Evolutionary conservation across 1,139 yeast species (phyloP), one percentile per base, ranked within the genome.

Genomic region (Diutina ranongensis): DNA sequence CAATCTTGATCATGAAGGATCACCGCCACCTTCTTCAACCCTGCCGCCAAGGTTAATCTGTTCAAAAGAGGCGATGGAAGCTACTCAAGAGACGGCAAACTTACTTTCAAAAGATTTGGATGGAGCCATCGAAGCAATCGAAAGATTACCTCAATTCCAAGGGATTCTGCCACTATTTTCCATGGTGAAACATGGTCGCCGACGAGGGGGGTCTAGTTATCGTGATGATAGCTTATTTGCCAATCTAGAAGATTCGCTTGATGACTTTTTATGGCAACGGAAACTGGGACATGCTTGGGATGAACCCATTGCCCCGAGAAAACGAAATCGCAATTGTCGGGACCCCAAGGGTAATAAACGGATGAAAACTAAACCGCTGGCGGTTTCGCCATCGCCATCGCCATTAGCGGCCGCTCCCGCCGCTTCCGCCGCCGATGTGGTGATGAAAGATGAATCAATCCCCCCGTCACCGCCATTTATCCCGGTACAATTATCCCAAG

Each of bases 231-330:
- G 15, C 18, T 25, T 38, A 13, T 38, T n/a, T 15, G 32, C 32
- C 13, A 25, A 25, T 16, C 42, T 38, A 10, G 42, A 38, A 9
- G 42, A 38, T 25, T 18, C 15, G 31, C 33, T 38, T 4, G 42
- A 38, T 16, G 42, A 38, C 21, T 38, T 38, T 16, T 15, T 38
- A 10, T 22, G 31, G 42, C 42, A 25, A 15, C 42, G 42, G n/a
- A 18, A 32, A 2, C n/a, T 16, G 7, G 42, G 42, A 2, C 8
- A 12, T 13, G 21, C 33, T 2, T 38, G 42, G 42, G 32, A 25
- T 13, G 32, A 38, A 15, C 32, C 13, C 12, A n/a, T n/a, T 20
- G 31, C 42, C 7, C 15, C 13, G 34, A 15, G 13, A 15, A 15
- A 15, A 4, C 7, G 13, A 12, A 31, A 31, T 12, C 13, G 34